Base-by-base conservation (phyloP, 208 protist genomes). In the Leishmania tarentolae region DNA sequence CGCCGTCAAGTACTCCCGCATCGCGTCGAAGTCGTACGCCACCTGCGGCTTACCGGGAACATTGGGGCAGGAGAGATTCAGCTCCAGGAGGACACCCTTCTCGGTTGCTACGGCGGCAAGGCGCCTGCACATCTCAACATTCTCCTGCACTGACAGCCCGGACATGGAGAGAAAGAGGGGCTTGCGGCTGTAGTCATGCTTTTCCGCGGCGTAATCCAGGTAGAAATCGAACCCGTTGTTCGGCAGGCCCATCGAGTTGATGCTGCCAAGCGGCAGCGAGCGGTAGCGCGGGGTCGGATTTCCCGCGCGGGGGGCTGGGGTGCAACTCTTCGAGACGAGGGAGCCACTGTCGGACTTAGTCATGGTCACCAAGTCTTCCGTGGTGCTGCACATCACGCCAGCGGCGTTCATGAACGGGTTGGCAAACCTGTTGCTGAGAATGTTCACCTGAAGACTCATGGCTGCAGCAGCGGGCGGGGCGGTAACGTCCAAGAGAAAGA, bases 351-450 rank as follows among this genome's bases (percentile, higher is more conserved):
- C 47, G 47, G 84, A 90, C n/a, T 78, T 31, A n/a, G 90, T 90
- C 87, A 97, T 89, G 68, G 76, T 69, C 31, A 81, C 65, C 44
- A 97, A 76, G 56, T 96, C 94, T 13, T 91, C 91, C 52, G 61
- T 76, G 17, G 87, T 92, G 82, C 84, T 94, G 86, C 94, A 97
- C 73, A 93, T 74, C 46, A 97, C 94, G 71, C 92, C 94, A 1
- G 94, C 92, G 37, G 94, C 92, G 83, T 97, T 97, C 94, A 97
- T 96, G 81, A 97, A 95, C 52, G 92, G 94, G 84, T 97, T 97
- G 66, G 85, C 87, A 78, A 95, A 93, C 47, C 72, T 75, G 80
- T 89, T 83, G 66, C 77, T 75, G 31, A 97, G 88, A 65, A 96
- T 80, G 52, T 80, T 78, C 56, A 97, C 80, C 46, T 93, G 80